A percentile compares a stretch with the other conserved stretches of the same genome.
These are phyloP conservation scores for Globisporangium takayamanum DNA, from an alignment of 352 stramenopile species.

Conservation along the genomic window DNA sequence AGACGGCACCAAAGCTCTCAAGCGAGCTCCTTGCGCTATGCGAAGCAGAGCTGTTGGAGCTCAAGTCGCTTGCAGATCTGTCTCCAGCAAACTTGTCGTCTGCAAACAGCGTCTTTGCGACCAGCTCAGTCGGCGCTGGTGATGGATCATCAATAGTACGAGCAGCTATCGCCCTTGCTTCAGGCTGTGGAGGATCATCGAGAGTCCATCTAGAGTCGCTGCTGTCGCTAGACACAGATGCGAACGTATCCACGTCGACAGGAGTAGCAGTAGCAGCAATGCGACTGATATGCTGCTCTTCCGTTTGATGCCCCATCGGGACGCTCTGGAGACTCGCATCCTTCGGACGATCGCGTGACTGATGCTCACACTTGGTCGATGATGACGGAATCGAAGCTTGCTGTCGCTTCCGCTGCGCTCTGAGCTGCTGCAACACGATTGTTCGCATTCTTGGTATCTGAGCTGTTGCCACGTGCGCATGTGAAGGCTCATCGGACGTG, in stretches of 20 bases:
- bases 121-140: neutral
- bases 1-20: neutral
- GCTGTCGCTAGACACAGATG: neutral
- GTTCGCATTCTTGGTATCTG: neutral
- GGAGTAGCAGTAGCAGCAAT: neutral
- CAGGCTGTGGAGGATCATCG: neutral
- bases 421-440: conserved; percentile 3
- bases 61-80: neutral
- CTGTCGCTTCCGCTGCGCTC: conserved; percentile 7
- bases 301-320: neutral
- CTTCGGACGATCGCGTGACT: neutral
- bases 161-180: neutral
- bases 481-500: neutral
- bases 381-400: too few relatives aligned
- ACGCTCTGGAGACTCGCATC: neutral
- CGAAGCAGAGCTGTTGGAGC: neutral
- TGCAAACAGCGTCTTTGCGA: neutral
- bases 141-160: too few relatives aligned
- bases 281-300: neutral
- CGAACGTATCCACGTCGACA: neutral
- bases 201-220: neutral
- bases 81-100: neutral
- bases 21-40: neutral
- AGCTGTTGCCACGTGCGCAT: too few relatives aligned
- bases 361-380: neutral